Percentiles rank a stretch among this genome's conserved stretches.
Evolutionary conservation across 768 basidiomycete genomes (phyloP).

Genomic region (Suillus hirtellus): DNA sequence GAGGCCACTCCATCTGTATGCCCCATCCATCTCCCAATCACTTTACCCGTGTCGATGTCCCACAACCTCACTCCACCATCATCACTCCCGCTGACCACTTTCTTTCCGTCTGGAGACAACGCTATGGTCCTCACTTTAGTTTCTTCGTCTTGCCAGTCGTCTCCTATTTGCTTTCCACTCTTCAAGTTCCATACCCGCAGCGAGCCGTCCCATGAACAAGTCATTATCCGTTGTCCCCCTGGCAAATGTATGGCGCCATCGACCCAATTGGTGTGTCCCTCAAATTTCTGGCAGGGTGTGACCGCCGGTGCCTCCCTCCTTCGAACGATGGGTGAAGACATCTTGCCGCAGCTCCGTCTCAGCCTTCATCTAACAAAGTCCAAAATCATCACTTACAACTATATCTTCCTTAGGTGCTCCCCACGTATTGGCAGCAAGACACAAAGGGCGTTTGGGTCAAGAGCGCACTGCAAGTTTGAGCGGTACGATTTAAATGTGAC

Average conservation of each 20-base stretch:
- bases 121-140: background rate
- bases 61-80: background rate
- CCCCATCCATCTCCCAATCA: background rate
- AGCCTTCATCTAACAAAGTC: too few species aligned
- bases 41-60: background rate
- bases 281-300: background rate
- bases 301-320: background rate
- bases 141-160: background rate
- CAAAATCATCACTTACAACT: too few species aligned
- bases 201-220: background rate
- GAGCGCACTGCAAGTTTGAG: too few species aligned
- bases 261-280: background rate
- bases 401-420: too few species aligned
- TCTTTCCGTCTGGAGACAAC: background rate
- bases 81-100: background rate
- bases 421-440: too few species aligned
- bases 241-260: background rate
- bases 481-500: too few species aligned
- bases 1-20: accelerated
- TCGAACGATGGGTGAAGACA: background rate
- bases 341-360: background rate
- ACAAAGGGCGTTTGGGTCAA: too few species aligned
- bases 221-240: background rate
- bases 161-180: background rate
- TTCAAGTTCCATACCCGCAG: background rate